Evolutionary conservation across 306 rosid genomes (phyloP).

Genomic region (Casuarina cunninghamiana): DNA sequence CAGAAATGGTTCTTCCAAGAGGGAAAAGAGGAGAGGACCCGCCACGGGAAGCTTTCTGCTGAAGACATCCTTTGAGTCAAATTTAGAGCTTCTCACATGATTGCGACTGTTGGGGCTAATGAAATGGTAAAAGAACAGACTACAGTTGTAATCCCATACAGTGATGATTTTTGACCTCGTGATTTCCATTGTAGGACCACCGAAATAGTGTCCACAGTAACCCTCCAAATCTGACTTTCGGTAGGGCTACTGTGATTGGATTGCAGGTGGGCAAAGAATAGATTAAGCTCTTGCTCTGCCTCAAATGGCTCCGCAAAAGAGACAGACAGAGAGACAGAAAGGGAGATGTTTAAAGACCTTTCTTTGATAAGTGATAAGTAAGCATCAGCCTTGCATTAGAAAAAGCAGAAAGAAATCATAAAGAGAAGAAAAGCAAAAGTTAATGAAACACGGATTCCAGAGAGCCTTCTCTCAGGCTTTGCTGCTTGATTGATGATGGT

Average conservation of each 20-base stretch:
- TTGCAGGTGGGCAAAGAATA: background rate
- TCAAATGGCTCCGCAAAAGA: slow-evolving; percentile 24
- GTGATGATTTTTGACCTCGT: slow-evolving; percentile 44
- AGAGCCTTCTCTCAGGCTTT: slow-evolving; percentile 26
- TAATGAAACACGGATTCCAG: slow-evolving; percentile 50
- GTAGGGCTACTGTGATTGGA: background rate
- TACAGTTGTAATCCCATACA: slow-evolving; percentile 34
- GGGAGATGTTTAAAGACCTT: background rate
- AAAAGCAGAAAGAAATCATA: slow-evolving; percentile 41
- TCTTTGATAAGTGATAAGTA: slow-evolving; percentile 11
- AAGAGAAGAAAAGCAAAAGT: slow-evolving; percentile 40
- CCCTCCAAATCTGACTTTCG: slow-evolving; percentile 42
- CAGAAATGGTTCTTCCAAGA: background rate
- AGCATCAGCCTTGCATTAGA: slow-evolving; percentile 27
- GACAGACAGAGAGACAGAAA: slow-evolving; percentile 20
- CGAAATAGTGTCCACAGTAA: slow-evolving; percentile 35
- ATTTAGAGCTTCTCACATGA: slow-evolving; percentile 42
- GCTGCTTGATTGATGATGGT: slow-evolving; percentile 34
- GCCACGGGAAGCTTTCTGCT: slow-evolving; percentile 32
- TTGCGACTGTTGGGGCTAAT: slow-evolving; percentile 9
- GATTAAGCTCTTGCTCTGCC: slow-evolving; percentile 23
- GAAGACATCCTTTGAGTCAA: slow-evolving; percentile 44
- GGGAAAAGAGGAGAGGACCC: background rate
- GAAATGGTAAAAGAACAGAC: slow-evolving; percentile 16
- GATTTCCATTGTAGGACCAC: slow-evolving; percentile 27